A percentile compares a stretch with the other conserved stretches of the same genome.
These are phyloP conservation scores for Xylaria sp. DNA, from an alignment of 2,329 filamentous ascomycete species.

Conservation along the genomic window DNA sequence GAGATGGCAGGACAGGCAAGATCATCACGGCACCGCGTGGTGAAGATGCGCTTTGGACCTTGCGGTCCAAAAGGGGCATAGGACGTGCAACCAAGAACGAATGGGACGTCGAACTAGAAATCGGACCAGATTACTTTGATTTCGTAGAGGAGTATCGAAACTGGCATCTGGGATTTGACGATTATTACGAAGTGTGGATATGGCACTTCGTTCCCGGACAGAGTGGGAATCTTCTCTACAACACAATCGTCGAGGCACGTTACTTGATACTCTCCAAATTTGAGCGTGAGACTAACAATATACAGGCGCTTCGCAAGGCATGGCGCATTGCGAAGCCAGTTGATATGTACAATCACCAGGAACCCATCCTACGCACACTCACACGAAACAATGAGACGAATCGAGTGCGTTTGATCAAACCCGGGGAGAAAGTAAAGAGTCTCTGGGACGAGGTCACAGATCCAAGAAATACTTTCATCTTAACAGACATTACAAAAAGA, in stretches of 20 bases:
- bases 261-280: background rate
- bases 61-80: slow-evolving; percentile 42
- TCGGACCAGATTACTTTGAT: slow-evolving; percentile 44
- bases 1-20: slow-evolving; percentile 47
- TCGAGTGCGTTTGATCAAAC: slow-evolving; percentile 45
- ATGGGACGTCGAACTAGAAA: slow-evolving; percentile 41
- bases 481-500: slow-evolving; percentile 32
- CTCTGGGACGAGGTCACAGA: slow-evolving; percentile 44
- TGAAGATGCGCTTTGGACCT: slow-evolving; percentile 43
- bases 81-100: slow-evolving; percentile 44
- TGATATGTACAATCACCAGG: slow-evolving; percentile 44
- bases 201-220: slow-evolving; percentile 47
- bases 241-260: slow-evolving; percentile 39
- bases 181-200: slow-evolving; percentile 48
- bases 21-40: slow-evolving; percentile 43
- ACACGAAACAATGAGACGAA: slow-evolving; percentile 44
- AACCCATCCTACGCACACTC: slow-evolving; percentile 42
- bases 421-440: slow-evolving; percentile 41
- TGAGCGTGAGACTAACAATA: slow-evolving; percentile 22
- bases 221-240: slow-evolving; percentile 37
- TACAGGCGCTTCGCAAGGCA: slow-evolving; percentile 46
- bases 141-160: slow-evolving; percentile 40
- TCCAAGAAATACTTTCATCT: slow-evolving; percentile 37
- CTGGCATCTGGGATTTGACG: slow-evolving; percentile 46
- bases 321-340: slow-evolving; percentile 41